Percentiles rank a stretch among this genome's conserved stretches.
phyloP scores from a whole-genome alignment of 768 basidiomycete genomes.

The Lactarius vividus region DNA sequence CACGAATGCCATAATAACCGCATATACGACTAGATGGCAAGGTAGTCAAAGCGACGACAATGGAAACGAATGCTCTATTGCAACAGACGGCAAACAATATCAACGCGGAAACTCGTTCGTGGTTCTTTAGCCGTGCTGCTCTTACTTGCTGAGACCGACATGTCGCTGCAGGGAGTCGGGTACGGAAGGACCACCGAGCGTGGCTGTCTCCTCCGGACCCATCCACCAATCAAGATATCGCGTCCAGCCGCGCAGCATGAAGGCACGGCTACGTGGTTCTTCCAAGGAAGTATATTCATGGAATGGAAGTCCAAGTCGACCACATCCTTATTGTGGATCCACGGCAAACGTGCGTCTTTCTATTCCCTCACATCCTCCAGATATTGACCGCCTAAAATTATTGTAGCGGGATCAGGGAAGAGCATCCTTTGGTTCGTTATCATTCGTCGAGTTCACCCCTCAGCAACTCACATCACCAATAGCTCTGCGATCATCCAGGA shows the following conservation, averaged over 20 bases:
- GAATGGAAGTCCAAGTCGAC: background rate
- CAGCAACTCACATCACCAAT: background rate
- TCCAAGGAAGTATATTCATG: background rate
- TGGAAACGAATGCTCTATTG: too few species aligned
- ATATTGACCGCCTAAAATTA: background rate
- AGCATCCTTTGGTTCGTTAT: conserved; percentile 1
- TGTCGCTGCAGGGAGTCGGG: background rate
- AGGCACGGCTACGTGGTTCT: background rate
- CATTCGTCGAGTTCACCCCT: background rate
- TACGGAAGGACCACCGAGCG: background rate
- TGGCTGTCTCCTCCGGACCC: background rate
- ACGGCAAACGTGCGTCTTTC: background rate
- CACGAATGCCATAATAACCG: too few species aligned
- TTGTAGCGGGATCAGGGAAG: background rate
- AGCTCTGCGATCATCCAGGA: background rate
- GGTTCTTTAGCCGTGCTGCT: background rate
- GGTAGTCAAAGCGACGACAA: too few species aligned
- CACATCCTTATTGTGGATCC: conserved; percentile 1
- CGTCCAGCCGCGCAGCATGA: background rate
- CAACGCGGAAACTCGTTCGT: background rate
- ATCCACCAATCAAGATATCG: background rate
- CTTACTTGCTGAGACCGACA: background rate
- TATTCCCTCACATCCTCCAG: background rate
- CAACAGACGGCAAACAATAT: too few species aligned
- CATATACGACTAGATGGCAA: too few species aligned